Base-by-base conservation (phyloP, 2,329 filamentous ascomycete species). In the Xylariaceae sp. region DNA sequence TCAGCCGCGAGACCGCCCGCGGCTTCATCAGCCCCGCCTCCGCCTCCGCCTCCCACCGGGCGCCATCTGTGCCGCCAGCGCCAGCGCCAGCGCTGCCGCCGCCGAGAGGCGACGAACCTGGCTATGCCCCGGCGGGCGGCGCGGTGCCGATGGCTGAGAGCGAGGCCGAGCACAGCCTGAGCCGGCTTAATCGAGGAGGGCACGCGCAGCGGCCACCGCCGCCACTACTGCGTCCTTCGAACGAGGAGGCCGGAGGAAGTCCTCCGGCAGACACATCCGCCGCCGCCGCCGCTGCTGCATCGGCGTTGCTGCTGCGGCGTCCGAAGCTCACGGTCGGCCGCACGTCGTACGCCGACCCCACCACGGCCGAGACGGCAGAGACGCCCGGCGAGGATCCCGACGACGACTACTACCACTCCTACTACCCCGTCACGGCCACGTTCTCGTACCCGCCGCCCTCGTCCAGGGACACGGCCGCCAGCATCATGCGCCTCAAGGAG, bases 81-180 rank as follows among this genome's bases (percentile, higher is more conserved):
- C n/a, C n/a, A n/a, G n/a, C n/a, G n/a, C n/a, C n/a, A n/a, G n/a
- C n/a, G n/a, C n/a, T n/a, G n/a, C n/a, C n/a, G n/a, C n/a, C n/a
- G n/a, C n/a, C n/a, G n/a, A n/a, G n/a, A n/a, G n/a, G n/a, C n/a
- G n/a, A n/a, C n/a, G n/a, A n/a, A n/a, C n/a, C n/a, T n/a, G n/a
- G n/a, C n/a, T n/a, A n/a, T n/a, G 12, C 46, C 50, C 2, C 8
- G 12, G 8, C 8, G 21, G 47, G 46, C 38, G 57, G 43, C 31
- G 55, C 37, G 35, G 50, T 37, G 32, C 46, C 49, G n/a, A 56
- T 57, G 1, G 53, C 52, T 9, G 49, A 43, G 12, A 65, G 58
- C 33, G 61, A 59, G 19, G 69, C 68, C 0, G 61, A 67, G 40
- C 43, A 61, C 16, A 56, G 57, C 13, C 50, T 72, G 5, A 59